Evolutionary conservation across 495 filamentous ascomycete genomes (phyloP), one percentile per base, ranked within the genome.

Genomic region (Staphylotrichum tortipilum): DNA sequence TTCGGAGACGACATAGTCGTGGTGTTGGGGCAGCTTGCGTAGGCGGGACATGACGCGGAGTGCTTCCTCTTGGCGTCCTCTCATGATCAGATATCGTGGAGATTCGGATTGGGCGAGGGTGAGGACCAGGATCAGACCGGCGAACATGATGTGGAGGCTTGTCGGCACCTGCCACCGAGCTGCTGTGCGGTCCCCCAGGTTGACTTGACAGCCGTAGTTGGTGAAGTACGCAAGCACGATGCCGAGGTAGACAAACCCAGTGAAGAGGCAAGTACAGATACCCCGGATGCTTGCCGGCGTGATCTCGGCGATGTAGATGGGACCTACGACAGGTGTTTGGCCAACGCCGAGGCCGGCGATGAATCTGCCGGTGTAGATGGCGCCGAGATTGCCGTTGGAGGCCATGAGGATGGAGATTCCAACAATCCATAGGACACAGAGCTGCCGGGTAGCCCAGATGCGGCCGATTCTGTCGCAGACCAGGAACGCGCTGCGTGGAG

Each of bases 71-170:
- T 70, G 55, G 14, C 74, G 63, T 11, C 73, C 74, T 8, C 65
- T 56, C 64, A 78, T 77, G 60, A 78, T 67, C 18, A 82, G 67
- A 55, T 68, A 80, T 1, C 80, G 73, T 0, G 81, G 79, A 40
- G 75, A 76, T 59, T 88, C 83, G 46, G 74, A 73, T 33, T 82
- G 77, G 43, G 83, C 68, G 60, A 87, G 79, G 3, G 78, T 78
- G 26, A 85, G 70, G 44, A 77, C 47, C 54, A 83, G 74, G 59
- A 88, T 82, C 18, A 88, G 63, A 1, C 78, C 74, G 5, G 83
- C 81, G 56, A 88, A 87, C 24, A 86, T 84, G 64, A 89, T 76
- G 49, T 89, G 84, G 19, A 86, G 63, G 52, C 76, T 80, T 3
- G 78, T 85, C 0, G 83, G 81, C n/a, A 82, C 77, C 4, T 74